Evolutionary conservation across 2,329 filamentous ascomycete species (phyloP).

Genomic region (Endothia cerciana): DNA sequence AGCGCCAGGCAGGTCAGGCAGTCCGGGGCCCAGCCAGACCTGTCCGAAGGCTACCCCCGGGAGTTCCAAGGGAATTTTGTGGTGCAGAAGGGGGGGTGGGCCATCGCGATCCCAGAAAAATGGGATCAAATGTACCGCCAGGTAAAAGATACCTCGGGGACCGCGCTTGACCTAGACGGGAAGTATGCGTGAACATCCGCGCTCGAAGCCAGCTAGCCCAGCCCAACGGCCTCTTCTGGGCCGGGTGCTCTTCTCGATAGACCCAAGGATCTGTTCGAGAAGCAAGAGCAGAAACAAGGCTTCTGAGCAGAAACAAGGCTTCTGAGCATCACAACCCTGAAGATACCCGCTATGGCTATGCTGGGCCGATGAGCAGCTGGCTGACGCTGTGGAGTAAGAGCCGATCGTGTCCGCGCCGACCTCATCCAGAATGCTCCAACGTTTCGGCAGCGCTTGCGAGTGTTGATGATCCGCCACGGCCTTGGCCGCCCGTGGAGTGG

Average conservation of each 20-base stretch:
- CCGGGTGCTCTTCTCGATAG: neutral
- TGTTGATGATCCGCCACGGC: neutral
- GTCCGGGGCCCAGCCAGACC: neutral
- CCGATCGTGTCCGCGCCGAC: neutral
- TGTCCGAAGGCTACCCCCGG: slow-evolving; percentile 20
- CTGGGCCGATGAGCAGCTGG: neutral
- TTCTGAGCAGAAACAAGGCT: neutral
- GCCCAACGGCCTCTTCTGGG: neutral
- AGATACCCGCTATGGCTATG: neutral
- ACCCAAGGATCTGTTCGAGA: neutral
- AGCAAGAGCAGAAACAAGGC: neutral
- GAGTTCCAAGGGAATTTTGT: slow-evolving; percentile 16
- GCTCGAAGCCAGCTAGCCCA: slow-evolving; percentile 1
- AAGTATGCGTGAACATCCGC: slow-evolving; percentile 19
- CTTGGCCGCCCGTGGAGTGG: neutral
- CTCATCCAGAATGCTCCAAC: neutral
- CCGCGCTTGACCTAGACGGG: slow-evolving; percentile 24
- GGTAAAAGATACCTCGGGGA: slow-evolving; percentile 22
- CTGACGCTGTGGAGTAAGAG: neutral
- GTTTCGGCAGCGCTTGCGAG: neutral
- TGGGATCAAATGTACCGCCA: slow-evolving; percentile 19
- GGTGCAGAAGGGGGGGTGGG: slow-evolving; percentile 19
- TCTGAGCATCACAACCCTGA: neutral
- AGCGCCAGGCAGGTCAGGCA: neutral
- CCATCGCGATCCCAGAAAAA: slow-evolving; percentile 27